Percentiles rank a stretch among this genome's conserved stretches.
phyloP scores from a whole-genome alignment of 305 asterid species.

The Solanum hybrid region DNA sequence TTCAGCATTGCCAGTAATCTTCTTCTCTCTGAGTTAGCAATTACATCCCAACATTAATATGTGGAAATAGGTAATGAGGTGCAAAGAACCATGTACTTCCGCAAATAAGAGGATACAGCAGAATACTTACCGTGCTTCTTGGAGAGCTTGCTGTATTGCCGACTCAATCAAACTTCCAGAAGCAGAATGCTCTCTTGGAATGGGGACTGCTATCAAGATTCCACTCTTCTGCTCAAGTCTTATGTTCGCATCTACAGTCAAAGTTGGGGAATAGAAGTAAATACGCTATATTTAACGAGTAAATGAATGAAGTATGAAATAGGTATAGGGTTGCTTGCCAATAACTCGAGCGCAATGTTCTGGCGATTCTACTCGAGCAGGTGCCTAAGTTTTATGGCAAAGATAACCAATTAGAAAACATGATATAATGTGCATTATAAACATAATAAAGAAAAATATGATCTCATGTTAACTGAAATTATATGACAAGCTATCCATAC shows the following conservation, averaged over 20 bases:
- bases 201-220: conserved; percentile 74
- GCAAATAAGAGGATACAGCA: not conserved
- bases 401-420: conserved; percentile 1
- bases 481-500: not conserved
- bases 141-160: conserved; percentile 78
- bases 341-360: conserved; percentile 85
- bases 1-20: conserved; percentile 71
- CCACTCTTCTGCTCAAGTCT: conserved; percentile 60
- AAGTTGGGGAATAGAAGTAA: conserved; percentile 4
- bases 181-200: conserved; percentile 75
- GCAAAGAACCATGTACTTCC: not conserved
- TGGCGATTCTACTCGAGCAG: conserved; percentile 74
- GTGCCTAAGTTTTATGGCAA: conserved; percentile 44
- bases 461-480: not conserved
- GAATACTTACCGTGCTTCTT: conserved; percentile 58
- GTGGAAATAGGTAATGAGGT: not conserved
- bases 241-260: conserved; percentile 42
- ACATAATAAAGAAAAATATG: not conserved
- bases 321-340: conserved; percentile 26
- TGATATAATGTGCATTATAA: not conserved
- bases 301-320: not conserved
- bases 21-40: conserved; percentile 55
- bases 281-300: not conserved
- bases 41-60: conserved; percentile 1
- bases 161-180: conserved; percentile 71